Conservation (phyloP, 2,329 filamentous ascomycete genomes). For the Aspergillus chevalieri region DNA sequence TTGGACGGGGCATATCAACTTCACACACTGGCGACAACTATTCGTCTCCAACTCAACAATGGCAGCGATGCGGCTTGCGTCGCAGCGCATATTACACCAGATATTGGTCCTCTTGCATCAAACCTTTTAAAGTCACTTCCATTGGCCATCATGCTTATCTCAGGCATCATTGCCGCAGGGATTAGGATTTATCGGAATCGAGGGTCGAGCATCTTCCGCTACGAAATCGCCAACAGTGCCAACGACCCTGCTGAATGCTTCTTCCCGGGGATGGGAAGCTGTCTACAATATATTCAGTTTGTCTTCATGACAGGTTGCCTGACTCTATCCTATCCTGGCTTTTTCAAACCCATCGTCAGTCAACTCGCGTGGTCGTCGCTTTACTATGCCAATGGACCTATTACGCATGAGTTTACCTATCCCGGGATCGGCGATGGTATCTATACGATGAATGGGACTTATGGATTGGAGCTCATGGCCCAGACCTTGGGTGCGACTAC, state of each 20-base stretch:
- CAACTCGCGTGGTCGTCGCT: conserved; percentile 13
- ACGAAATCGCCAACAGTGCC: conserved; percentile 3
- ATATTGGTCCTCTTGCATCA: conserved; percentile 4
- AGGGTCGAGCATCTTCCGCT: conserved; percentile 5
- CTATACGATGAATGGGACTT: conserved; percentile 7
- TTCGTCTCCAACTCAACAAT: conserved; percentile 4
- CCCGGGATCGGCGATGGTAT: conserved; percentile 8
- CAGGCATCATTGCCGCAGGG: background rate
- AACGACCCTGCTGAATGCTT: conserved; percentile 4
- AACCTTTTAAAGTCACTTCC: conserved; percentile 1
- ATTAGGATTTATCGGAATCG: background rate
- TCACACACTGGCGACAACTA: conserved; percentile 4
- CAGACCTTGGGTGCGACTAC: conserved; percentile 9
- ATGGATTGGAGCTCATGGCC: conserved; percentile 10
- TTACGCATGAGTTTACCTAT: conserved; percentile 9
- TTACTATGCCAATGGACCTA: conserved; percentile 7
- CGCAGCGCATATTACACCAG: conserved; percentile 7
- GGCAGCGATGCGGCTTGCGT: conserved; percentile 3
- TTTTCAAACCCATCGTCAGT: conserved; percentile 7
- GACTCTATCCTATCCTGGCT: conserved; percentile 9
- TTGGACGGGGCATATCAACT: conserved; percentile 3
- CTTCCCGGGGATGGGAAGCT: conserved; percentile 4
- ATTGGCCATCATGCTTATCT: conserved; percentile 5
- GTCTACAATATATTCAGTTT: conserved; percentile 11
- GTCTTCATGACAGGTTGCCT: conserved; percentile 9